These are phyloP conservation scores for Penicillium palitans DNA, from an alignment of 2,329 filamentous ascomycete species.

Conservation along the genomic window DNA sequence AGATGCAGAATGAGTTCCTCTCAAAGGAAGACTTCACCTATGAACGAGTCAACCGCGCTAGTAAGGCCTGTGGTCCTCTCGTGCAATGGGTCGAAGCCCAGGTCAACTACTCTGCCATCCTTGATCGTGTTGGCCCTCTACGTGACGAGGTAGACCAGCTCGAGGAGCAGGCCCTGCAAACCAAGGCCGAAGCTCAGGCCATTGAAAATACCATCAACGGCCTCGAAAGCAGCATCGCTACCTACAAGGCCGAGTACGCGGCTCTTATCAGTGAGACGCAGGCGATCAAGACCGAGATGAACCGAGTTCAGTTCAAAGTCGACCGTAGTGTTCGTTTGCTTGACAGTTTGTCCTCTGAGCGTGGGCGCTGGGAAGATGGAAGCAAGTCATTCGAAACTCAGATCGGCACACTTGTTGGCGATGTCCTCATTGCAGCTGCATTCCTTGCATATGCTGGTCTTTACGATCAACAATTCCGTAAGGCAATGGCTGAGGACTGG, in stretches of 20 bases:
- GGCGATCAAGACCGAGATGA: conserved; percentile 96
- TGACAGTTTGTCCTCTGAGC: conserved; percentile 91
- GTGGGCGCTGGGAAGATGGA: conserved; percentile 90
- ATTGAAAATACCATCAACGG: conserved; percentile 83
- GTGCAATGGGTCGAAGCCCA: conserved; percentile 97
- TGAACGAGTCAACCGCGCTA: conserved; percentile 92
- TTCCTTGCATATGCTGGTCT: conserved; percentile 96
- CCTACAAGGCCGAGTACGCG: conserved; percentile 95
- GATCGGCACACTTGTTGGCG: conserved; percentile 92
- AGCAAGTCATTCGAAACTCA: conserved; percentile 98
- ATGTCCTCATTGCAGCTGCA: conserved; percentile 92
- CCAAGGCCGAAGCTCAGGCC: conserved; percentile 87
- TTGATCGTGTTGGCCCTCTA: conserved; percentile 89
- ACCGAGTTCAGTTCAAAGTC: conserved; percentile 94
- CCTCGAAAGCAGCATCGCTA: conserved; percentile 86
- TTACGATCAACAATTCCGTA: conserved; percentile 97
- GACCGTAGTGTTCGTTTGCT: conserved; percentile 92
- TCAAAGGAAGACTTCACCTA: conserved; percentile 95
- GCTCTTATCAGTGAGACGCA: conserved; percentile 95
- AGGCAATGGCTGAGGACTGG: conserved; percentile 98
- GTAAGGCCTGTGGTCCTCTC: conserved; percentile 92
- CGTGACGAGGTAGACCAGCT: conserved; percentile 85
- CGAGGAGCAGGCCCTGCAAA: conserved; percentile 85
- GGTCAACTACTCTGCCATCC: conserved; percentile 95
- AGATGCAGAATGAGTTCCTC: conserved; percentile 91